These are phyloP conservation scores for Parasarocladium wereldwijsianum DNA, from an alignment of 2,329 filamentous ascomycete species.

Conservation along the genomic window DNA sequence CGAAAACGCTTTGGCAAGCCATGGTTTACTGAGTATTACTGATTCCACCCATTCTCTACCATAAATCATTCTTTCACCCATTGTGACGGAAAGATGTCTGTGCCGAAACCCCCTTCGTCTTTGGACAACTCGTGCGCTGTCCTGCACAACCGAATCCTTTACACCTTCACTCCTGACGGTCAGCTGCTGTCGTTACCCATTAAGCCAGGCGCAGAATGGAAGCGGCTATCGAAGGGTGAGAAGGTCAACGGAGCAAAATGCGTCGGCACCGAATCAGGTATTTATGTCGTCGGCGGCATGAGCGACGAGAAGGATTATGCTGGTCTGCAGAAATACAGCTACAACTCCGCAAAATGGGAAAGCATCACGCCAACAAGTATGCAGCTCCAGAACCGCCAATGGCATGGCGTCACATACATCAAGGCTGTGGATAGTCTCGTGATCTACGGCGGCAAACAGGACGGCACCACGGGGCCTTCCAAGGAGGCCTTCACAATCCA, in stretches of 20 bases:
- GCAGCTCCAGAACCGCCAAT: slow-evolving; percentile 52
- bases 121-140: slow-evolving; percentile 70
- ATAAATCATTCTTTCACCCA: no score
- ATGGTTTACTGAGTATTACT: no score
- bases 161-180: slow-evolving; percentile 55
- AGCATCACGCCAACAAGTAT: slow-evolving; percentile 25
- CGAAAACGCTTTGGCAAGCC: no score
- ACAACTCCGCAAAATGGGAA: slow-evolving; percentile 37
- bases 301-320: slow-evolving; percentile 39
- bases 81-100: no score
- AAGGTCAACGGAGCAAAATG: slow-evolving; percentile 64
- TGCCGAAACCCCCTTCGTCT: slow-evolving; percentile 54
- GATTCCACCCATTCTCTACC: no score
- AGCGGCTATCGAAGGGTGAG: slow-evolving; percentile 46
- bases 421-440: slow-evolving; percentile 56
- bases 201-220: slow-evolving; percentile 57
- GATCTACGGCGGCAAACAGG: slow-evolving; percentile 64
- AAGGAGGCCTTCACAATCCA: slow-evolving; percentile 63
- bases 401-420: slow-evolving; percentile 67
- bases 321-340: slow-evolving; percentile 58
- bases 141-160: slow-evolving; percentile 68
- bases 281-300: slow-evolving; percentile 73
- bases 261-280: slow-evolving; percentile 53
- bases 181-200: slow-evolving; percentile 65
- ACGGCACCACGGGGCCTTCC: slow-evolving; percentile 41